These are phyloP conservation scores for Schizosaccharomyces osmophilus DNA, from an alignment of 805 yeast species.

Conservation along the genomic window DNA sequence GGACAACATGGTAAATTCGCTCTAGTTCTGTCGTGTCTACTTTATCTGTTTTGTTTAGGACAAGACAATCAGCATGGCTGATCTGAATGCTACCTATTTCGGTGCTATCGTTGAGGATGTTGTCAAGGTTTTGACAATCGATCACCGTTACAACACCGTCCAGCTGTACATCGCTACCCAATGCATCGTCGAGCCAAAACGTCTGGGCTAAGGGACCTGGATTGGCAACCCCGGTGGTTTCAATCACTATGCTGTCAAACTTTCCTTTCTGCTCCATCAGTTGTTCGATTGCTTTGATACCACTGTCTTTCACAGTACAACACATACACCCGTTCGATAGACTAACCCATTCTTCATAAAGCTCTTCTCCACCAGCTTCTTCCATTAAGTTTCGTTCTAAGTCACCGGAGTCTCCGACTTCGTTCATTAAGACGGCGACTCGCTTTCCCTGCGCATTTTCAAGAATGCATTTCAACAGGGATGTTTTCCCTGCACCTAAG, in stretches of 20 bases:
- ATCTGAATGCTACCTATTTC: slow-evolving; percentile 37
- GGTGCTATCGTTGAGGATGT: slow-evolving; percentile 40
- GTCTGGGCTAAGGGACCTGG: slow-evolving; percentile 87
- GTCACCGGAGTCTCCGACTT: slow-evolving; percentile 73
- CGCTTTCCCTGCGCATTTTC: slow-evolving; percentile 34
- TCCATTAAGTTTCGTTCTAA: slow-evolving; percentile 73
- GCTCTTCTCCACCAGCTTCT: slow-evolving; percentile 21
- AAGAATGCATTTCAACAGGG: slow-evolving; percentile 54
- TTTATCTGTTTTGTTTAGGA: slow-evolving; percentile 57
- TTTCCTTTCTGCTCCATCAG: slow-evolving; percentile 45
- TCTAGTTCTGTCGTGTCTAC: slow-evolving; percentile 12
- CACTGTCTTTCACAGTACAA: slow-evolving; percentile 85
- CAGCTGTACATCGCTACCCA: slow-evolving; percentile 59
- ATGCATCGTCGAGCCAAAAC: slow-evolving; percentile 92
- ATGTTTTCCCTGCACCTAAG: slow-evolving; percentile 73
- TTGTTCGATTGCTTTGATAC: slow-evolving; percentile 81
- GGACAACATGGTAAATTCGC: slow-evolving; percentile 14
- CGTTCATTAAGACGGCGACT: slow-evolving; percentile 77
- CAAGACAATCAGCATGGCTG: slow-evolving; percentile 63
- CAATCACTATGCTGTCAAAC: slow-evolving; percentile 76
- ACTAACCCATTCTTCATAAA: slow-evolving; percentile 84
- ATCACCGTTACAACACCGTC: slow-evolving; percentile 82
- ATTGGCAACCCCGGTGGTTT: slow-evolving; percentile 91
- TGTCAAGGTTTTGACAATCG: slow-evolving; percentile 26
- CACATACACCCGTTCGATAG: slow-evolving; percentile 91